phyloP scores from a whole-genome alignment of 495 filamentous ascomycete genomes.

The Elasticomyces elasticus region DNA sequence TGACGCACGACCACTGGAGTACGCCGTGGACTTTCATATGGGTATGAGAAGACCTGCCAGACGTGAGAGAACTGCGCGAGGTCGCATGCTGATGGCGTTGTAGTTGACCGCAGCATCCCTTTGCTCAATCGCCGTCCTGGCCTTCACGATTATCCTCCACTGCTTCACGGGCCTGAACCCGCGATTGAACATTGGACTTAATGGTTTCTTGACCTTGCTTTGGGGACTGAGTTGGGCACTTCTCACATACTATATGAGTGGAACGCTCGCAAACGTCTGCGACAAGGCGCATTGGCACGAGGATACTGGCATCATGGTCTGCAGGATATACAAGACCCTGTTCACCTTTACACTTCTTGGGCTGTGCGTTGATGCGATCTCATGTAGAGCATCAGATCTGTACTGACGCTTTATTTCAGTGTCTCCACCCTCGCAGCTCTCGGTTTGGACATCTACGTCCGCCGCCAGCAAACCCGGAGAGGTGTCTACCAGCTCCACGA shows the following conservation, averaged over 20 bases:
- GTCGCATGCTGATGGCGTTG: not conserved
- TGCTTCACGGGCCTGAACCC: slow-evolving; percentile 48
- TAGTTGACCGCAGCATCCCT: slow-evolving; percentile 49
- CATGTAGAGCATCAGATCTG: not conserved
- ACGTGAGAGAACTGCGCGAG: not conserved
- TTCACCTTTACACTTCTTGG: slow-evolving; percentile 52
- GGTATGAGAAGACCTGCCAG: slow-evolving; percentile 29
- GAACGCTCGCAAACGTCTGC: slow-evolving; percentile 51
- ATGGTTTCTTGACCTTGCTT: slow-evolving; percentile 42
- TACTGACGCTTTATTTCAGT: slow-evolving; percentile 4
- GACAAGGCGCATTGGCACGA: slow-evolving; percentile 45
- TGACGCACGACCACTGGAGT: slow-evolving; percentile 41
- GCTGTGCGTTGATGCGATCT: slow-evolving; percentile 21
- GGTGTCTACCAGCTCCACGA: slow-evolving; percentile 40
- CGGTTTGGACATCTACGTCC: slow-evolving; percentile 43
- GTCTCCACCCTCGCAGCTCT: slow-evolving; percentile 40
- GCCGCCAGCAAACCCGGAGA: slow-evolving; percentile 34
- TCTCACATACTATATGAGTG: slow-evolving; percentile 46
- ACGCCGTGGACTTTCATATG: slow-evolving; percentile 58
- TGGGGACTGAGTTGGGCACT: slow-evolving; percentile 51
- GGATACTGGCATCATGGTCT: slow-evolving; percentile 49
- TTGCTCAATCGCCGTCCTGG: slow-evolving; percentile 44
- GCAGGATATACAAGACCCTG: slow-evolving; percentile 55
- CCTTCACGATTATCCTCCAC: slow-evolving; percentile 47
- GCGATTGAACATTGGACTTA: slow-evolving; percentile 43